Base-by-base conservation (phyloP, 352 stramenopile genomes). In the Globisporangium cylindrosporum region DNA sequence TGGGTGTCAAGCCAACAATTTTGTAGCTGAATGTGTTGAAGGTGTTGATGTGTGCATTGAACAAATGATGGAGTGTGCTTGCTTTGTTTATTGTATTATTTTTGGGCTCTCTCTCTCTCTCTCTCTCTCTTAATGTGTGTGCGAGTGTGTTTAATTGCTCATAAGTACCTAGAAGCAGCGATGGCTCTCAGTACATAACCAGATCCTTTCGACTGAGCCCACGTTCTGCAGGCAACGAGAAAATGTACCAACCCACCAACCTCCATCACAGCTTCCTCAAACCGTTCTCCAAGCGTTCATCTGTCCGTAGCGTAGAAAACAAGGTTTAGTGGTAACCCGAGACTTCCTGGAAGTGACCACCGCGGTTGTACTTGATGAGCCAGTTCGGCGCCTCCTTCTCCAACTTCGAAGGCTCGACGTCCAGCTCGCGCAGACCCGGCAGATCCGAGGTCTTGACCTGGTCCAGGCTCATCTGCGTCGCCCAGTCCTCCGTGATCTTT, bases 331-430 rank as follows among this genome's bases (percentile, higher is more conserved):
- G 88, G 81, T 94, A 95, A 53, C 88, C 86, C 67, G 85, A 90
- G 59, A 95, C 86, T 73, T 96, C 86, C 76, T 93, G 83, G 80
- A 99, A 99, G 79, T 99, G 97, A 54, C 97, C 97, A 48, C 93
- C 95, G 43, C 78, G 72, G 81, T 98, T 95, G 82, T 96, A 99
- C 73, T 95, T 92, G 79, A 98, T 85, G 67, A 99, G 83, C 76
- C 98, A 99, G 75, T 92, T 92, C 58, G 98, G 97, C 29, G 95
- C 93, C 66, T 98, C 85, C 79, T 98, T 98, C 75, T 99, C 96
- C 72, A 99, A 88, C 69, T 96, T 95, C 62, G 80, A 90, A 22
- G 93, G 90, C 67, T 91, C 89, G 24, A 99, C 73, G 66, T 92
- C 85, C 51, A 96, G 73, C 71, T 96, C 86, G 7, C 86, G 85